Conservation (phyloP, 2,329 filamentous ascomycete species). For the Hypocrella siamensis region DNA sequence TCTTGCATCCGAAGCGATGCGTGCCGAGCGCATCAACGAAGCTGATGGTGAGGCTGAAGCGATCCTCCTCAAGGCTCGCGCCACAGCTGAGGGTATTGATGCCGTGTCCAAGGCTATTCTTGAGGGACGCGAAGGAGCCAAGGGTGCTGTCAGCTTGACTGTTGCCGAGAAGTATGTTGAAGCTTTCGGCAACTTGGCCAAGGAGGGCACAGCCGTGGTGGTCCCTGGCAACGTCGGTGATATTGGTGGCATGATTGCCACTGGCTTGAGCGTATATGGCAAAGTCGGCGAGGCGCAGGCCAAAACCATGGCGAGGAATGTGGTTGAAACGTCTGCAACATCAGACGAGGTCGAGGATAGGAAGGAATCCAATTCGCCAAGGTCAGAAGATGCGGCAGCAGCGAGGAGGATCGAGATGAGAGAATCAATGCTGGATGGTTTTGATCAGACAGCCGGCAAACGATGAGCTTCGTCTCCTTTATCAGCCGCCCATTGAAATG, state of each 20-base stretch:
- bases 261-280: conserved; percentile 85
- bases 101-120: conserved; percentile 65
- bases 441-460: conserved; percentile 19
- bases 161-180: conserved; percentile 98
- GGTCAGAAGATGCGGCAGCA: conserved; percentile 5
- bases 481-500: neutral
- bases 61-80: conserved; percentile 69
- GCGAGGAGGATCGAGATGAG: conserved; percentile 14
- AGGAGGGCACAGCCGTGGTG: conserved; percentile 88
- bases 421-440: conserved; percentile 24
- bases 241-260: conserved; percentile 92
- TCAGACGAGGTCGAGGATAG: conserved; percentile 7
- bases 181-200: conserved; percentile 80
- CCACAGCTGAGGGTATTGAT: conserved; percentile 79
- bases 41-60: conserved; percentile 89
- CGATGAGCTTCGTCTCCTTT: conserved; percentile 7
- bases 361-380: conserved; percentile 6
- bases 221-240: conserved; percentile 96
- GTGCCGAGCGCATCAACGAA: conserved; percentile 82
- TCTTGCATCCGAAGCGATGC: conserved; percentile 80
- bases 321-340: conserved; percentile 16
- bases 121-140: conserved; percentile 57
- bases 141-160: conserved; percentile 69
- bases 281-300: conserved; percentile 76
- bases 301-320: conserved; percentile 43